Percentiles rank a stretch among this genome's conserved stretches.
Evolutionary conservation across 2,329 filamentous ascomycete species (phyloP).

Genomic region (Talaromyces amestolkiae): DNA sequence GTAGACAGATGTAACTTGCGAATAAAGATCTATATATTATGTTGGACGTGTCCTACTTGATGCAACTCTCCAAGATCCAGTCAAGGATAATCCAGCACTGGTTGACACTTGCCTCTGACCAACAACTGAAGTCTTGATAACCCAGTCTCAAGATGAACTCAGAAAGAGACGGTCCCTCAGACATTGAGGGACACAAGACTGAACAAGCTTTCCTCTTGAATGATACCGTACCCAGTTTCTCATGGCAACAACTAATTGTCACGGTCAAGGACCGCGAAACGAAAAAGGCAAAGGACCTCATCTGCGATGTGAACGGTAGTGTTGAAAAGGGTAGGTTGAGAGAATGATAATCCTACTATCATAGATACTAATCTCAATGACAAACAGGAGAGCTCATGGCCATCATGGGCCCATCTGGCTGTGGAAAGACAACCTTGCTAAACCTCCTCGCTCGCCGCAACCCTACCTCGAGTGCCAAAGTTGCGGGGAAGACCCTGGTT

Average conservation of each 20-base stretch:
- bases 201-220: constrained; percentile 45
- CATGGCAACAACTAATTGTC: constrained; percentile 67
- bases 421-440: constrained; percentile 80
- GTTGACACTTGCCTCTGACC: neutral
- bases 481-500: constrained; percentile 56
- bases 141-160: neutral
- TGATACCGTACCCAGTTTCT: constrained; percentile 61
- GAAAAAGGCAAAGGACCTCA: constrained; percentile 61
- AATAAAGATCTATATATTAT: neutral
- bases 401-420: constrained; percentile 72
- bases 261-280: constrained; percentile 69
- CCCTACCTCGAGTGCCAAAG: constrained; percentile 53
- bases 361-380: neutral
- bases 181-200: constrained; percentile 10
- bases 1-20: neutral
- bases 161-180: neutral
- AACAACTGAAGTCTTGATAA: neutral
- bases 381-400: constrained; percentile 67
- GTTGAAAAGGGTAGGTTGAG: constrained; percentile 57
- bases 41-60: neutral
- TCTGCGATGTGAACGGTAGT: constrained; percentile 62
- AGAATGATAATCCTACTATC: too few species aligned
- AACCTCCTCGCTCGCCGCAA: constrained; percentile 70
- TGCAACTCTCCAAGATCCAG: neutral
- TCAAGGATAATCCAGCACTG: neutral